Evolutionary conservation across 108 stramenopile genomes (phyloP), one percentile per base, ranked within the genome.

Genomic region (Craspedostauros australis): DNA sequence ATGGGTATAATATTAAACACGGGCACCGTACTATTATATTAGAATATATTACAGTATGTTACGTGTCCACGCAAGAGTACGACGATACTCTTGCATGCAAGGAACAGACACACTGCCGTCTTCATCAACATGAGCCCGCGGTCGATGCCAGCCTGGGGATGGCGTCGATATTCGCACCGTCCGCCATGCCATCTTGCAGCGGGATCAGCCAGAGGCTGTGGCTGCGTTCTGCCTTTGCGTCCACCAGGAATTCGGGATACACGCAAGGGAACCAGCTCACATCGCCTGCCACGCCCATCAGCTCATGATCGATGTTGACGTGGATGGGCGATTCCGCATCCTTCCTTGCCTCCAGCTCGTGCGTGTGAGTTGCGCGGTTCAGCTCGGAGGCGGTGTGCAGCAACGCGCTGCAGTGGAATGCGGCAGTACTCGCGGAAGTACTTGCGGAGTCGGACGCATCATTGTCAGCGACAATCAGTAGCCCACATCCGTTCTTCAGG

Each of bases 241-340:
- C 53, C 14, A 72, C 66, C 20, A 54, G 34, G 30, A 43, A 78
- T 5, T 78, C 59, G 0, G 66, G 60, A 42, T 78, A 72, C 5
- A 78, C 76, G 31, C 51, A 50, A 14, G 76, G 76, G 57, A 55
- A 72, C 76, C 76, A 78, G 36, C 76, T 60, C 5, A 62, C 59
- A 30, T 80, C 79, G 12, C 79, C 79, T 9, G 68, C 79, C 18
- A 80, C 21, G 11, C 79, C 79, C 79, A 80, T 80, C 24, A 62
- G 29, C 28, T 57, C 43, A 49, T 70, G 71, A 52, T 80, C 79
- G 15, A 80, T 45, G 38, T 70, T 68, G 1, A 75, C 75, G 47
- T 47, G 50, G 12, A 80, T 51, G 11, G 63, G 45, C 47, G 44
- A 27, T 52, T 33, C 45, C 4, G 75, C 79, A 46, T 60, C 59